phyloP scores from a whole-genome alignment of 257 asterid genomes.

The Solanum gracilifrons region DNA sequence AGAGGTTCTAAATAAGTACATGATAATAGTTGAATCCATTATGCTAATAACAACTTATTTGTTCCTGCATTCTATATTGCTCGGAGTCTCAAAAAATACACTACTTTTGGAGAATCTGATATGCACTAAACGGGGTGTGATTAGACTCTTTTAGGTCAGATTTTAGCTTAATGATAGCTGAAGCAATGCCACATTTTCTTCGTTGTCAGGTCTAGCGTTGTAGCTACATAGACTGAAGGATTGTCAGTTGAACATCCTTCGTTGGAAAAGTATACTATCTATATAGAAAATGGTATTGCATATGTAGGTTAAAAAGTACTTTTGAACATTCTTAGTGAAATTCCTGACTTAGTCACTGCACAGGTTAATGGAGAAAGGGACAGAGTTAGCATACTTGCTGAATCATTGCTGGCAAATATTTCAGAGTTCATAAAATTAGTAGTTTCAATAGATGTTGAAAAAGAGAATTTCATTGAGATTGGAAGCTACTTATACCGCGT shows the following conservation, averaged over 20 bases:
- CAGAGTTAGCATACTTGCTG: constrained; percentile 17
- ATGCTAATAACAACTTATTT: not conserved
- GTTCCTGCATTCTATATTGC: not conserved
- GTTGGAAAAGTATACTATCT: not conserved
- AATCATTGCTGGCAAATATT: constrained; percentile 31
- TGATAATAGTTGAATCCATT: not conserved
- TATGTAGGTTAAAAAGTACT: not conserved
- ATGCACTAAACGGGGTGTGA: not conserved
- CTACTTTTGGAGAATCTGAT: not conserved
- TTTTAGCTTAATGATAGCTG: not conserved
- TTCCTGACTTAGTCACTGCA: not conserved
- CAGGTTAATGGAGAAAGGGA: constrained; percentile 32
- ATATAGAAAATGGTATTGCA: not conserved
- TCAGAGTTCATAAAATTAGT: constrained; percentile 36
- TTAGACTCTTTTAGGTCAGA: not conserved
- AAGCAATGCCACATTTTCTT: not conserved
- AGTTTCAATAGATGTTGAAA: constrained; percentile 27
- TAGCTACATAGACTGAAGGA: no score
- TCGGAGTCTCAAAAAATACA: not conserved
- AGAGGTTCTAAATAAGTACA: not conserved
- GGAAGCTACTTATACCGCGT: constrained; percentile 64
- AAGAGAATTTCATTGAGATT: constrained; percentile 34
- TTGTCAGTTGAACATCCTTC: not conserved
- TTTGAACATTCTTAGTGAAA: not conserved
- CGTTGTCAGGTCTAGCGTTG: not conserved